Conservation (phyloP, 306 rosid species). For the Pyrus betulifolia region DNA sequence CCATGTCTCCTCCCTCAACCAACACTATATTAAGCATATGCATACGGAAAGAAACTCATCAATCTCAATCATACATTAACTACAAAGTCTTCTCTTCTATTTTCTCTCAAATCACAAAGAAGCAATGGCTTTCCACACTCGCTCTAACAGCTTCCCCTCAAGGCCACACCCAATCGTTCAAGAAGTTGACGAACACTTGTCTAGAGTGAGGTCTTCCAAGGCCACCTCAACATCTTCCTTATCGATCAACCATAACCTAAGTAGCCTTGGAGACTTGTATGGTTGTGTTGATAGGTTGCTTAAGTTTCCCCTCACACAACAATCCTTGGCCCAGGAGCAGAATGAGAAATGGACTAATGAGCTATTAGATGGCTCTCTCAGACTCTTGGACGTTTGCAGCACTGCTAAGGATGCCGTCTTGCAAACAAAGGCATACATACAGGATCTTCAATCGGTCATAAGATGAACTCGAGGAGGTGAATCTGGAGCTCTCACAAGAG, state of each 20-base stretch:
- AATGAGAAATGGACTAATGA: constrained; percentile 4
- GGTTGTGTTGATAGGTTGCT: constrained; percentile 26
- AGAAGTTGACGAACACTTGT: constrained; percentile 8
- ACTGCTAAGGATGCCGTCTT: constrained; percentile 21
- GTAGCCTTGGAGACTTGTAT: constrained; percentile 14
- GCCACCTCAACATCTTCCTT: constrained; percentile 14
- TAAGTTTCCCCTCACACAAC: constrained; percentile 13
- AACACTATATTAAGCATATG: not conserved
- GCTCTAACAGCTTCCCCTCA: constrained; percentile 29
- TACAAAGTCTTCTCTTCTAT: not conserved
- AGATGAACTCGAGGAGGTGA: constrained; percentile 6
- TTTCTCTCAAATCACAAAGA: not conserved
- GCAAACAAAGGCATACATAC: constrained; percentile 14
- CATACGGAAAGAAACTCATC: not conserved
- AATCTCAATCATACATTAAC: not conserved
- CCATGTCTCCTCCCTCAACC: constrained; percentile 17
- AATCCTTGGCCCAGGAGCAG: not conserved
- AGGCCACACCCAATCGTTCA: constrained; percentile 19
- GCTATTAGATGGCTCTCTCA: constrained; percentile 26
- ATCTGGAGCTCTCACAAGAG: not conserved
- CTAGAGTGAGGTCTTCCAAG: constrained; percentile 11
- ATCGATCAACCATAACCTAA: constrained; percentile 11
- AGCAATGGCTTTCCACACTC: constrained; percentile 2
- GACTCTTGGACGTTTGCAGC: constrained; percentile 21
- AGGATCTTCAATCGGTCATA: constrained; percentile 16